A percentile compares a stretch with the other conserved stretches of the same genome.
These are phyloP conservation scores for Lablab purpureus DNA, from an alignment of 306 rosid species.

Conservation along the genomic window DNA sequence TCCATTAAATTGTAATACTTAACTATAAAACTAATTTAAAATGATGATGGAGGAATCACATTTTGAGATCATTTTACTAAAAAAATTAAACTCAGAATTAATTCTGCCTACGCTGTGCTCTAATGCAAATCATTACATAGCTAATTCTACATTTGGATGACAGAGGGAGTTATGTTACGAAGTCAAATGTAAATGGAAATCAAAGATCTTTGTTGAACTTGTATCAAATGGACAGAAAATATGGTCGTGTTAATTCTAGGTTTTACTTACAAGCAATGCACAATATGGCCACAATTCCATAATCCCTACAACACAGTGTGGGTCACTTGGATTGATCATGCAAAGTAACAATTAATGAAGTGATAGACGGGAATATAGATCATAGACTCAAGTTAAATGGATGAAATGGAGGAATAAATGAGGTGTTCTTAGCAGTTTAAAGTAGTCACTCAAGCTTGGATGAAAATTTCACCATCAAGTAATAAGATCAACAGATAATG, in stretches of 20 bases:
- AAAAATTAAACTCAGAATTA: neutral
- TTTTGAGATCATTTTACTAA: neutral
- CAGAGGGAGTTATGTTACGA: neutral
- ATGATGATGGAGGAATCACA: neutral
- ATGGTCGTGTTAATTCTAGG: neutral
- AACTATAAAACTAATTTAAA: conserved; percentile 1
- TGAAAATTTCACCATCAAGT: neutral
- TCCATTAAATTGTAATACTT: neutral
- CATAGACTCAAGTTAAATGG: neutral
- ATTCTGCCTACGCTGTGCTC: neutral
- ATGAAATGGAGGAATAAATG: neutral
- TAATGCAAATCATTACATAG: neutral
- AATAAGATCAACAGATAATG: neutral
- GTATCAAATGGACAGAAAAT: neutral
- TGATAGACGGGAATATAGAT: neutral
- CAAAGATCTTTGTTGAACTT: neutral
- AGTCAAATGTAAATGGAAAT: neutral
- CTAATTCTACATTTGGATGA: neutral
- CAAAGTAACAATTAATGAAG: neutral
- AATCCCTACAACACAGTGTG: neutral
- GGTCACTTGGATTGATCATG: neutral
- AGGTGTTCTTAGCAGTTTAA: neutral
- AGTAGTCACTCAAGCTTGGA: neutral
- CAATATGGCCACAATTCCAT: neutral
- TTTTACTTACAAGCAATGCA: neutral